These are phyloP conservation scores for Monilinia fructicola DNA, from an alignment of 2,329 filamentous ascomycete genomes.

Conservation along the genomic window DNA sequence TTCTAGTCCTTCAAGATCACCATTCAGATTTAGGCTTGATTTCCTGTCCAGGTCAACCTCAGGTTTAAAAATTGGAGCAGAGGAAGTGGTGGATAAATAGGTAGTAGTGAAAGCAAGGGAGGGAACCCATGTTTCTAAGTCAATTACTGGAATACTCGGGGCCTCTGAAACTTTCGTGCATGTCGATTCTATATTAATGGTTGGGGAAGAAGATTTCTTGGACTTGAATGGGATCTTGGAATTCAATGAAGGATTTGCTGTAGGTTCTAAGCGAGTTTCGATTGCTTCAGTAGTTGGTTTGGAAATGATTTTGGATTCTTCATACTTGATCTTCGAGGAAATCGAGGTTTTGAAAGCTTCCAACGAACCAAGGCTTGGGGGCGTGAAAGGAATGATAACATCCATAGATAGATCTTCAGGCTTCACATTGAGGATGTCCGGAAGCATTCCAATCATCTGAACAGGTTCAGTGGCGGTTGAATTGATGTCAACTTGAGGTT, in stretches of 20 bases:
- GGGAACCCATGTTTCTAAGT: not conserved
- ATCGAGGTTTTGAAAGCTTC: not conserved
- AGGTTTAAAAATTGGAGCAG: not conserved
- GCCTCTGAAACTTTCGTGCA: too few relatives aligned
- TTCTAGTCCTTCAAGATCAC: not conserved
- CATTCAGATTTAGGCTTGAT: not conserved
- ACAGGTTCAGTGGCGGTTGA: not conserved
- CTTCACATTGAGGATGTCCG: not conserved
- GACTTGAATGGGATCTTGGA: not conserved
- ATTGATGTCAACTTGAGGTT: not conserved
- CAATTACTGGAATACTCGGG: not conserved
- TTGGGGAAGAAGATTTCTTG: not conserved
- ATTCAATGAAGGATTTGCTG: accelerated
- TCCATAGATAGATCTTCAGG: not conserved
- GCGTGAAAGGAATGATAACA: not conserved
- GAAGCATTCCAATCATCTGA: not conserved
- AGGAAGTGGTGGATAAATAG: not conserved
- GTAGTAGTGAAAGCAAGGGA: not conserved
- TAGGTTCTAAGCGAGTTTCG: too few relatives aligned
- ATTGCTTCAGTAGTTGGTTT: not conserved
- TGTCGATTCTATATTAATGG: too few relatives aligned
- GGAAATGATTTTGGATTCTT: too few relatives aligned
- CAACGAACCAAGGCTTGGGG: not conserved
- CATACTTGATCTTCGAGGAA: not conserved
- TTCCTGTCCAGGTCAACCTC: not conserved